These are phyloP conservation scores for Kalaharituber pfeilii DNA, from an alignment of 2,329 filamentous ascomycete species.

Conservation along the genomic window DNA sequence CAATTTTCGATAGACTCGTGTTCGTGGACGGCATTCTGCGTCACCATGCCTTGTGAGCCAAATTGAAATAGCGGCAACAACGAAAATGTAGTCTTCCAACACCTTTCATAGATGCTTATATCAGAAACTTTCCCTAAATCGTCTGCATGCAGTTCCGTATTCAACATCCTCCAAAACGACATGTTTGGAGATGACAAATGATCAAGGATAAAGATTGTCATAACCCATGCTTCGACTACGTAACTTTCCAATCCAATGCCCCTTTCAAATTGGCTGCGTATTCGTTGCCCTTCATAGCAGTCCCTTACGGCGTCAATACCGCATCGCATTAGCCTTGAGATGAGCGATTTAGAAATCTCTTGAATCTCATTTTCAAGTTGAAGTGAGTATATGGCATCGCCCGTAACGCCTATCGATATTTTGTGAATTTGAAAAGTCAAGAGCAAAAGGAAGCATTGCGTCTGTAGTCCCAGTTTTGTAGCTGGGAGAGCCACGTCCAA, in stretches of 20 bases:
- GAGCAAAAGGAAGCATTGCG: constrained; percentile 12
- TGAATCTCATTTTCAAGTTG: constrained; percentile 6
- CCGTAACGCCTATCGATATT: constrained; percentile 7
- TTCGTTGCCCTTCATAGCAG: constrained; percentile 19
- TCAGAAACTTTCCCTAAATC: constrained; percentile 25
- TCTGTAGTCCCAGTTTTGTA: constrained; percentile 11
- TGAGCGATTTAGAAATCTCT: constrained; percentile 4
- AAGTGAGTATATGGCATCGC: constrained; percentile 5
- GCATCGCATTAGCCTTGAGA: constrained; percentile 1
- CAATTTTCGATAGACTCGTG: constrained; percentile 18
- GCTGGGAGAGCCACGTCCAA: constrained; percentile 5
- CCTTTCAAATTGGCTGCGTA: constrained; percentile 12
- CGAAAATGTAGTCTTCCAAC: constrained; percentile 43
- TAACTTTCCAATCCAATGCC: constrained; percentile 26
- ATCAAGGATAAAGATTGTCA: constrained; percentile 39
- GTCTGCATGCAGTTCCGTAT: constrained; percentile 31
- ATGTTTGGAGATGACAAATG: constrained; percentile 34
- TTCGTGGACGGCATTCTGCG: constrained; percentile 23
- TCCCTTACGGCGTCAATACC: constrained; percentile 11
- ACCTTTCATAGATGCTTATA: constrained; percentile 37
- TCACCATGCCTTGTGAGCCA: constrained; percentile 36
- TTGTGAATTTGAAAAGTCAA: constrained; percentile 13
- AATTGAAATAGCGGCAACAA: constrained; percentile 46
- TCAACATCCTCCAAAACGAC: constrained; percentile 43
- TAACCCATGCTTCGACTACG: constrained; percentile 39